These are phyloP conservation scores for Rhodotorula paludigena DNA, from an alignment of 768 basidiomycete genomes.

Conservation along the genomic window DNA sequence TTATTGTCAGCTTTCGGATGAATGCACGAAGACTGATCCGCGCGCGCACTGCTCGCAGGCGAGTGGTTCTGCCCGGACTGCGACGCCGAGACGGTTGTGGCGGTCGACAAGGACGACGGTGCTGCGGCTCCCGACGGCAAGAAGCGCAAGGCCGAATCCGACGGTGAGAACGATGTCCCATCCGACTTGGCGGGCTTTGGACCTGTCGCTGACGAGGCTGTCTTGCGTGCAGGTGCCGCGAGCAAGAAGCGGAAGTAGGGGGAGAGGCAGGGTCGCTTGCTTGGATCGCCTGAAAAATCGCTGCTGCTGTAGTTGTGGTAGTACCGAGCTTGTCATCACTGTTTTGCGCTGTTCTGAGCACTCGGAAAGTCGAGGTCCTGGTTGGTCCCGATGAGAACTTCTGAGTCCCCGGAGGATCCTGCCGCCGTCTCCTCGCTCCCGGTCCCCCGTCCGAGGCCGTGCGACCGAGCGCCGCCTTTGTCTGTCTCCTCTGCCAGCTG, in stretches of 20 bases:
- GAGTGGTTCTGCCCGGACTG: slow-evolving; percentile 40
- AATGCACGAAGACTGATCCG: too few species aligned
- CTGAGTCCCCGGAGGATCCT: too few species aligned
- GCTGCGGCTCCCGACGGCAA: slow-evolving; percentile 3
- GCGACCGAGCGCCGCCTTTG: too few species aligned
- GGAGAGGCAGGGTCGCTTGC: too few species aligned
- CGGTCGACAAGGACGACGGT: background rate
- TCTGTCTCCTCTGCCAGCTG: background rate
- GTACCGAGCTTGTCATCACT: background rate
- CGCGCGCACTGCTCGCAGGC: too few species aligned
- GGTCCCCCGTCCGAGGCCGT: too few species aligned
- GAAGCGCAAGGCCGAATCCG: slow-evolving; percentile 23
- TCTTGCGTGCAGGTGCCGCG: too few species aligned
- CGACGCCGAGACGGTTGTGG: background rate
- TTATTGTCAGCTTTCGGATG: background rate
- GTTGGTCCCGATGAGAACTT: too few species aligned
- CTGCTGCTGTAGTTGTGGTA: too few species aligned
- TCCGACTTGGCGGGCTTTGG: background rate
- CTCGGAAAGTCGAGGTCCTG: too few species aligned
- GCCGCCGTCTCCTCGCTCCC: too few species aligned
- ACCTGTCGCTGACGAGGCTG: background rate
- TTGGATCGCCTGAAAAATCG: too few species aligned
- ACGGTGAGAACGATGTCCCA: background rate
- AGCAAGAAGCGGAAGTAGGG: slow-evolving; percentile 14
- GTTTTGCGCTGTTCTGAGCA: background rate